phyloP scores from a whole-genome alignment of 2,329 filamentous ascomycete genomes.

The Xylariales sp. region DNA sequence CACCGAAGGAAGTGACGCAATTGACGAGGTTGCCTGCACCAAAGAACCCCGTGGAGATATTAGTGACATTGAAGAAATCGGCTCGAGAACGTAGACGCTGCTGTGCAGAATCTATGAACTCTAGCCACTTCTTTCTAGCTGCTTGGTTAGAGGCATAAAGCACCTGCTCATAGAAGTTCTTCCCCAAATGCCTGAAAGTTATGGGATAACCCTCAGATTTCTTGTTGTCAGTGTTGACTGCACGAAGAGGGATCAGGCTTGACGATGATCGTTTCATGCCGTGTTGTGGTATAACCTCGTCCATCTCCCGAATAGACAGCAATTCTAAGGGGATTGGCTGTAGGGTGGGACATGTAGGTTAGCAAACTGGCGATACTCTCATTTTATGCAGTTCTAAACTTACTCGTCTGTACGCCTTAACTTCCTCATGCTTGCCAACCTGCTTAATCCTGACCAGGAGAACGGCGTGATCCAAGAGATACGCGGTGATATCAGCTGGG shows the following conservation, averaged over 20 bases:
- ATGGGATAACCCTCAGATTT: conserved; percentile 81
- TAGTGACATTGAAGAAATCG: conserved; percentile 78
- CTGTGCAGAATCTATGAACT: conserved; percentile 89
- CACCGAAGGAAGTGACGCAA: conserved; percentile 87
- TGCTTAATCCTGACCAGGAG: conserved; percentile 87
- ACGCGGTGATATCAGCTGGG: conserved; percentile 84
- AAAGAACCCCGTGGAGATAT: conserved; percentile 58
- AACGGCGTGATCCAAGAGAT: conserved; percentile 94
- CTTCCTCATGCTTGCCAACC: conserved; percentile 88
- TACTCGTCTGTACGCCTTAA: conserved; percentile 83
- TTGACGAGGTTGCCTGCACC: conserved; percentile 76
- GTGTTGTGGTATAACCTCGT: conserved; percentile 80
- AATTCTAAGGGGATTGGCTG: conserved; percentile 91
- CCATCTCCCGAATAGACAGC: conserved; percentile 93
- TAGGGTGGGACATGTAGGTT: neutral
- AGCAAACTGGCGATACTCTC: neutral
- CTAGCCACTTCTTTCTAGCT: conserved; percentile 92
- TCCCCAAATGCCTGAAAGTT: conserved; percentile 92
- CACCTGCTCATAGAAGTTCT: conserved; percentile 89
- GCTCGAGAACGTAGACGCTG: conserved; percentile 81
- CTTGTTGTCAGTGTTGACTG: conserved; percentile 48
- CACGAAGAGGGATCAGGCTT: conserved; percentile 63
- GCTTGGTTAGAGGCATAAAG: conserved; percentile 83
- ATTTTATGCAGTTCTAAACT: conserved; percentile 16
- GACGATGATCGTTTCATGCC: conserved; percentile 86